phyloP scores from a whole-genome alignment of 441 rosid species.

The Flueggea neowawraea region DNA sequence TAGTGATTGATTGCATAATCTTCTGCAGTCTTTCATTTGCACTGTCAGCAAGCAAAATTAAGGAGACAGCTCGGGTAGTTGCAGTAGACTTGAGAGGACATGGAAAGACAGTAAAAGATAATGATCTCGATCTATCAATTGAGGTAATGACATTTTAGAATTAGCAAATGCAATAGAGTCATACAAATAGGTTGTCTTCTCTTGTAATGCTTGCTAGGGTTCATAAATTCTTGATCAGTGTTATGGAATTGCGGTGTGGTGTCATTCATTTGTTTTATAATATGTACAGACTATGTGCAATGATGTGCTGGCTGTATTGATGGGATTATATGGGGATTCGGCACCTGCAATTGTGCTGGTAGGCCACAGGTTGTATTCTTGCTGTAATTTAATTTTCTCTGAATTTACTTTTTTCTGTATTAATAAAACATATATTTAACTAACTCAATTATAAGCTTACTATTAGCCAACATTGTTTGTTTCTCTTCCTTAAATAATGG shows the following conservation, averaged over 20 bases:
- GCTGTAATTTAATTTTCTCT: constrained; percentile 1
- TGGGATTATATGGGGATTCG: constrained; percentile 81
- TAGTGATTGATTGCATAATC: too few relatives aligned
- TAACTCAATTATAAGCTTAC: too few relatives aligned
- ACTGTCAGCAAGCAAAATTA: too few relatives aligned
- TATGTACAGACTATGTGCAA: constrained; percentile 84
- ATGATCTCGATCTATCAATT: constrained; percentile 81
- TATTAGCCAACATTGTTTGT: too few relatives aligned
- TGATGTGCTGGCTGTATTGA: constrained; percentile 78
- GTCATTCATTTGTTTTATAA: not conserved
- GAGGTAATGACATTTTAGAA: constrained; percentile 43
- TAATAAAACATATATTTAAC: not conserved
- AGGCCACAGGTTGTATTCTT: constrained; percentile 83
- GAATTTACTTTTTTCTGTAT: not conserved
- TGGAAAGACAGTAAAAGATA: constrained; percentile 76
- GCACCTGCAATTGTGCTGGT: constrained; percentile 94
- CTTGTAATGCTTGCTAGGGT: not conserved
- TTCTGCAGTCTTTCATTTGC: too few relatives aligned
- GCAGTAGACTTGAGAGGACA: too few relatives aligned
- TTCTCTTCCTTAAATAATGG: too few relatives aligned
- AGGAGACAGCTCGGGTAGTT: too few relatives aligned
- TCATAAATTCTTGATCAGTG: not conserved
- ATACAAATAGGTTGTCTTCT: not conserved
- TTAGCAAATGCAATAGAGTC: not conserved
- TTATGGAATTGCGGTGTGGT: not conserved